Base-by-base conservation (phyloP, 495 filamentous ascomycete species). In the Trichodelitschia bisporula region DNA sequence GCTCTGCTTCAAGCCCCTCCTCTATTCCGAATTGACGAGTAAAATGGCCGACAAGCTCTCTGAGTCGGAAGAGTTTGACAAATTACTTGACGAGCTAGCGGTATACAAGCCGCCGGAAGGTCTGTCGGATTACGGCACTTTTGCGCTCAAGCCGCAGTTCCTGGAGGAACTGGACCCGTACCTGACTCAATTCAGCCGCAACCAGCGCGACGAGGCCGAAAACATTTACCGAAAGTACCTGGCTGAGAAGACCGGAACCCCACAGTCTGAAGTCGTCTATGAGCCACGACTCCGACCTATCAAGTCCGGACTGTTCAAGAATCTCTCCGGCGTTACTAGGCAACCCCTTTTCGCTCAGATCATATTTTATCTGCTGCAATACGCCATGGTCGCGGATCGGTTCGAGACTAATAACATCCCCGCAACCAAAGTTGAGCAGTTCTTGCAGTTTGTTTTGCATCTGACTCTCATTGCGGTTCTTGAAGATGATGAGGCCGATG, bases 171-270 rank as follows among this genome's bases (percentile, higher is more conserved):
- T 95, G 18, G 86, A 99, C 47, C 86, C 86, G 3, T 99, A 93
- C 44, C 78, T 78, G 40, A 72, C 80, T 10, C 77, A 93, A 40
- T 99, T 86, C 52, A 82, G 66, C 38, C 89, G 91, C 49, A 95
- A 95, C 46, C 89, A 95, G 48, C 73, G 86, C 16, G 86, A 99
- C 41, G 86, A 99, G 45, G 77, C 83, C 0, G 86, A 99, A 53
- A 72, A 59, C 32, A 73, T 77, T 12, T 92, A 82, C 49, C 75
- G 68, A 33, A 72, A 70, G 30, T 73, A 77, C 61, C 66, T 83
- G 54, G 73, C 79, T 5, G 84, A 89, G 53, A 77, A 75, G 54
- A 80, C 73, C 0, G 83, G 86, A 1, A 76, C 77, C 42, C 58
- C 70, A 25, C 54, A 62, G 4, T 62, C 72, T 10, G 84, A 99